These are phyloP conservation scores for Iris pallida DNA, from an alignment of 116 monocot genomes.

Conservation along the genomic window DNA sequence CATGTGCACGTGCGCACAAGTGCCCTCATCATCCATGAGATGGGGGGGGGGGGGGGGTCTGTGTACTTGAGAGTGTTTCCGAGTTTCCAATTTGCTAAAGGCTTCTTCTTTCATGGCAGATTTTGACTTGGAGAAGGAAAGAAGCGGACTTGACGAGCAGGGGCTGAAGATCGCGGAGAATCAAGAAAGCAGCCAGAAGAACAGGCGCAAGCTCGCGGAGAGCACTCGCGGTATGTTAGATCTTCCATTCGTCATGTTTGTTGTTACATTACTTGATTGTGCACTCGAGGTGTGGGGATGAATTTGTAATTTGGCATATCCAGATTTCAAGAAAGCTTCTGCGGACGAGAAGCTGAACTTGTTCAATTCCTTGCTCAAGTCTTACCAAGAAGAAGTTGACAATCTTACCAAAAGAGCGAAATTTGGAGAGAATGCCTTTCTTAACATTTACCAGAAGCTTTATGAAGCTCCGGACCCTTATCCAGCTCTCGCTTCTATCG, in stretches of 20 bases:
- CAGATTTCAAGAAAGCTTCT: constrained; percentile 98
- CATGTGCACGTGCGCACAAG: too few species aligned
- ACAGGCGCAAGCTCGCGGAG: constrained; percentile 88
- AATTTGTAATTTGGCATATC: background rate
- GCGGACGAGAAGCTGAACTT: constrained; percentile 83
- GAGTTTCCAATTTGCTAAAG: background rate
- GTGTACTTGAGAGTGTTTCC: background rate
- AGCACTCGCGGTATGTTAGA: constrained; percentile 72
- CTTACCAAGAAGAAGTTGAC: constrained; percentile 99
- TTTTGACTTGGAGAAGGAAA: constrained; percentile 96
- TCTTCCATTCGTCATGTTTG: background rate
- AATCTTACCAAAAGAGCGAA: constrained; percentile 99
- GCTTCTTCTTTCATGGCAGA: constrained; percentile 31
- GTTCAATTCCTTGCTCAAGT: constrained; percentile 85
- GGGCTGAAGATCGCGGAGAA: constrained; percentile 97
- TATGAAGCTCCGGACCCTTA: constrained; percentile 99
- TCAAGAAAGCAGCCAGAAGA: constrained; percentile 94
- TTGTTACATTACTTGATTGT: too few species aligned
- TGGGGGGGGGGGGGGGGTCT: too few species aligned
- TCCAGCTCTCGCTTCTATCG: constrained; percentile 80
- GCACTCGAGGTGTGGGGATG: too few species aligned
- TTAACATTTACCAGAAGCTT: constrained; percentile 97
- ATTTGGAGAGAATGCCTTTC: constrained; percentile 99
- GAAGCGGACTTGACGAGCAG: constrained; percentile 86
- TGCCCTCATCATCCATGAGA: too few species aligned